Base-by-base conservation (phyloP, 257 asterid genomes). In the Asclepias syriaca region DNA sequence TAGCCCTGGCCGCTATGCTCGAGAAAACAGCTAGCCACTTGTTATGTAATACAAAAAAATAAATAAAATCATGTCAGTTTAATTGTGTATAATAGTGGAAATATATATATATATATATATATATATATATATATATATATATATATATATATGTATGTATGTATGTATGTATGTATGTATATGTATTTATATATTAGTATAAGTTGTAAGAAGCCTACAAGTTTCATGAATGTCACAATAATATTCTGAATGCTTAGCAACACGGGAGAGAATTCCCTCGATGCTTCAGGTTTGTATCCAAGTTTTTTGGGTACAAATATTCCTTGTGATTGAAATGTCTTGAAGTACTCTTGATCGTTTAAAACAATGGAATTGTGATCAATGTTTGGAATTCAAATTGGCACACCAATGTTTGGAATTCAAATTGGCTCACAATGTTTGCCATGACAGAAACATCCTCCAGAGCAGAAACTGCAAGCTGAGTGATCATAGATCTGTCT, bases 221-320 rank as follows among this genome's bases (percentile, higher is more conserved):
- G 84, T 65, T 88, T 92, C 88, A 86, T 85, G 48, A 88, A 61
- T 1, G 85, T 88, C 77, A 83, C 88, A 13, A 86, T 86, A 3
- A 87, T 87, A 7, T 89, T 87, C 19, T 80, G 72, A 49, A 85
- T 72, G 71, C 79, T 83, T 83, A 86, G 82, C 56, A 85, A 81
- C 5, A 88, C 92, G 71, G 76, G 48, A 5, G 82, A 85, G 1
- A 74, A 77, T 64, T 86, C 92, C 39, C 89, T 77, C 0, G 95
- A 85, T 2, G 95, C 88, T 75, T 88, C 90, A 0, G 82, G 51
- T 0, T 75, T 84, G 34, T 80, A 86, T 3, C 92, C 88, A 16
- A 77, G 71, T 19, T 86, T 92, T 75, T 74, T 88, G 77, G 75
- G 75, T 0, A 86, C 86, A 16, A 83, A 81, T 34, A 34, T 34